Base-by-base conservation (phyloP, 805 yeast genomes). In the Starmerella vaccinii region DNA sequence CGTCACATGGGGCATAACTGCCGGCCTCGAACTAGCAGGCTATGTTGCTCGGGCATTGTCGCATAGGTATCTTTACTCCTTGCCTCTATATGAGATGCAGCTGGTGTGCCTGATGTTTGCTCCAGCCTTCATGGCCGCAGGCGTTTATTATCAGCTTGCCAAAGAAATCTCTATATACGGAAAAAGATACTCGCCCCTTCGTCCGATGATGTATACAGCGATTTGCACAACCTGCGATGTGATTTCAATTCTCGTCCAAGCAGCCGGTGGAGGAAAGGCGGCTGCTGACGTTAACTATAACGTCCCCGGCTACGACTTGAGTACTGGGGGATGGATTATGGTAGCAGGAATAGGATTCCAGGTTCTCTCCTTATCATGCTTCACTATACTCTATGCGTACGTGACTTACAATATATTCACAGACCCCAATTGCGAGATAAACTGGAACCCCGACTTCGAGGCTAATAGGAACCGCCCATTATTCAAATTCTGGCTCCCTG, bases 101-200 rank as follows among this genome's bases (percentile, higher is more conserved):
- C 75, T 82, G 55, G 74, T 80, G 49, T 72, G 81, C 59, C 67
- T 86, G 50, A 84, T 89, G 0, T 65, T 87, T 43, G 90, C 85
- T 0, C 95, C 95, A 0, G 86, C 85, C 18, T 82, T 87, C 63
- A 70, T 83, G 41, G 82, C 84, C 84, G 95, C 84, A 3, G 95
- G 90, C 1, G 71, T 87, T 3, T 88, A 87, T 66, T 82, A 74
- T 57, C 70, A 80, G 49, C 66, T 87, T 55, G 87, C 83, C 5
- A 82, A 84, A 64, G 58, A 82, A 45, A 70, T 80, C 41, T 78
- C 81, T 50, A 65, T 84, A 1, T 79, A 77, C 59, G 85, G 86
- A 2, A 67, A 70, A 50, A 61, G 67, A 19, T 80, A 66, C 55
- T 78, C 88, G 7, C 47, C 62, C 1, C 47, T 76, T 30, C 69